A percentile compares a stretch with the other conserved stretches of the same genome.
These are phyloP conservation scores for Claviceps capensis DNA, from an alignment of 2,329 filamentous ascomycete genomes.

Conservation along the genomic window DNA sequence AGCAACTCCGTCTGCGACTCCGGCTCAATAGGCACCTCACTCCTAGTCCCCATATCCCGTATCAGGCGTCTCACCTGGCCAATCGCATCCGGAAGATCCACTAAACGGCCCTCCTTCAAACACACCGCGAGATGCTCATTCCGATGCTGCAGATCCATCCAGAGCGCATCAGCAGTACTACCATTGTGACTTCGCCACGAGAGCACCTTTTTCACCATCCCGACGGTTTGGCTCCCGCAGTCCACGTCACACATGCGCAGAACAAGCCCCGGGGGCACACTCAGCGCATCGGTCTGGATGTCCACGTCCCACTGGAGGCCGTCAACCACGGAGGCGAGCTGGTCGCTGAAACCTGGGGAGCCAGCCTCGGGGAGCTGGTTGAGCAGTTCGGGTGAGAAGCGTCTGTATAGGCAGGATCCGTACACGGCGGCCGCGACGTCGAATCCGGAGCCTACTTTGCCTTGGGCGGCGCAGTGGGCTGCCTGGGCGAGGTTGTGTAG, in stretches of 20 bases:
- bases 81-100: conserved; percentile 32
- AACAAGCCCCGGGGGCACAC: conserved; percentile 58
- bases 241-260: conserved; percentile 94
- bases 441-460: conserved; percentile 91
- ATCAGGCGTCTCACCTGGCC: conserved; percentile 46
- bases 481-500: conserved; percentile 92
- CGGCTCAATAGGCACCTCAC: conserved; percentile 81
- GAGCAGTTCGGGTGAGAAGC: conserved; percentile 77
- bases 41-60: conserved; percentile 59
- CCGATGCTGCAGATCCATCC: conserved; percentile 57
- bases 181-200: conserved; percentile 59
- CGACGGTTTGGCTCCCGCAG: conserved; percentile 82
- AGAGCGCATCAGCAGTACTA: conserved; percentile 53
- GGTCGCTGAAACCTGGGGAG: conserved; percentile 48
- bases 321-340: conserved; percentile 54
- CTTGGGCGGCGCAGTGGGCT: conserved; percentile 88
- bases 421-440: conserved; percentile 89
- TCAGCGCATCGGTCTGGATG: conserved; percentile 54
- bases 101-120: conserved; percentile 37
- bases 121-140: conserved; percentile 60
- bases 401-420: conserved; percentile 77
- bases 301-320: conserved; percentile 65
- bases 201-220: conserved; percentile 90
- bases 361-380: conserved; percentile 52
- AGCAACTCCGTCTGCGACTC: conserved; percentile 70